A percentile compares a stretch with the other conserved stretches of the same genome.
These are phyloP conservation scores for Phytomonas francai DNA, from an alignment of 208 protist genomes.

Conservation along the genomic window DNA sequence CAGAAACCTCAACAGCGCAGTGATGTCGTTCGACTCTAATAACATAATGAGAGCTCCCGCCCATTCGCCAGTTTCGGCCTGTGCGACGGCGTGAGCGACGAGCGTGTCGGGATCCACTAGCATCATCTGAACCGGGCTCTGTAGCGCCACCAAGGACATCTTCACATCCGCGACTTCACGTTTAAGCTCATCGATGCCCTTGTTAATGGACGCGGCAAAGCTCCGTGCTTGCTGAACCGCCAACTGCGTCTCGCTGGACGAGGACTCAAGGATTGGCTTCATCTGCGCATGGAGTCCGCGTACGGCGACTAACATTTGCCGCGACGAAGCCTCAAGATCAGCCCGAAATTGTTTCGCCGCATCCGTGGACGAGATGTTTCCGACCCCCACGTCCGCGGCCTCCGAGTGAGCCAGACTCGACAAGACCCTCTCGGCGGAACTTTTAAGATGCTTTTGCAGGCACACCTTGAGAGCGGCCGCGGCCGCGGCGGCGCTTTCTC, in stretches of 20 bases:
- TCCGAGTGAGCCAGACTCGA: constrained; percentile 55
- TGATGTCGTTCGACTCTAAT: constrained; percentile 65
- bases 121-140: constrained; percentile 15
- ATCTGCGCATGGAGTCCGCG: constrained; percentile 30
- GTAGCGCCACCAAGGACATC: constrained; percentile 24
- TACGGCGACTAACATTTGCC: constrained; percentile 23
- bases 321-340: constrained; percentile 39
- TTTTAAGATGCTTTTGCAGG: constrained; percentile 59
- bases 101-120: constrained; percentile 58
- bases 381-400: constrained; percentile 16
- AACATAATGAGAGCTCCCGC: constrained; percentile 51
- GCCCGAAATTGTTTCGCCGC: constrained; percentile 53
- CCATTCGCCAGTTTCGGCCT: constrained; percentile 66
- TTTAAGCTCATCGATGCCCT: constrained; percentile 18
- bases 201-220: constrained; percentile 5
- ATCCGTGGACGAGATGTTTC: constrained; percentile 54
- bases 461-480: constrained; percentile 49
- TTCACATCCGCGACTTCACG: constrained; percentile 45
- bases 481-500: constrained; percentile 37
- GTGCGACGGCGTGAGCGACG: constrained; percentile 36
- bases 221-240: constrained; percentile 20
- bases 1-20: constrained; percentile 72
- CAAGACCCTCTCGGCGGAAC: constrained; percentile 50
- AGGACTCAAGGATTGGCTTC: constrained; percentile 27
- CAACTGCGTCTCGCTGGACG: constrained; percentile 18